Evolutionary conservation across 176 grass and related monocot species (phyloP).

Genomic region (Luzula sylvatica): DNA sequence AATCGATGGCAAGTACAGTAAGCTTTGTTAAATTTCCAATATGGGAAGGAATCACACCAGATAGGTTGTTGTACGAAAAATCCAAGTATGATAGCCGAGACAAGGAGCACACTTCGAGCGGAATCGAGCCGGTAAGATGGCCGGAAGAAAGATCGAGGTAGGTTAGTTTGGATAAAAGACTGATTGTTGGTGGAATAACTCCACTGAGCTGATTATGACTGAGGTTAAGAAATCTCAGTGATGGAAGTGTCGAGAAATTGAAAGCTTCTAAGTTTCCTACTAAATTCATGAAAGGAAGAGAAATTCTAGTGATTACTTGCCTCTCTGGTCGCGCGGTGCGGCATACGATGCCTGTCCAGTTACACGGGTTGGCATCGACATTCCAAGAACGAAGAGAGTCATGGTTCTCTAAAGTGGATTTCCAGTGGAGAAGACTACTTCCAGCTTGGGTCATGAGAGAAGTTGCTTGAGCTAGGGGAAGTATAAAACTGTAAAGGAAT

Average conservation of each 20-base stretch:
- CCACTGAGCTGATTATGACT: conserved; percentile 15
- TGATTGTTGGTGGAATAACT: neutral
- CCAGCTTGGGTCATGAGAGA: too few species aligned
- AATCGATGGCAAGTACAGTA: neutral
- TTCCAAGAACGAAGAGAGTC: neutral
- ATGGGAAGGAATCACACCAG: conserved; percentile 24
- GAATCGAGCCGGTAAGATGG: conserved; percentile 4
- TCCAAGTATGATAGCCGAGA: neutral
- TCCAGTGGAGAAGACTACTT: neutral
- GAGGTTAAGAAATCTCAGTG: conserved; percentile 6
- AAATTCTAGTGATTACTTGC: neutral
- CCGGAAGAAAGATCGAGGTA: conserved; percentile 2
- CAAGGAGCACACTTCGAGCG: neutral
- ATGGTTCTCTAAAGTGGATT: neutral
- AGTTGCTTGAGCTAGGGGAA: too few species aligned
- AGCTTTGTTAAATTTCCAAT: conserved; percentile 23
- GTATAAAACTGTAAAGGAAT: neutral
- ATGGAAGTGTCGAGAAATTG: neutral
- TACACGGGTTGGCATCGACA: neutral
- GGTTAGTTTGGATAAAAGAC: neutral
- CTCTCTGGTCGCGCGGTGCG: neutral
- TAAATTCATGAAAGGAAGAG: neutral
- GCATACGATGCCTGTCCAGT: neutral
- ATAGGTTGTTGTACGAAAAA: neutral
- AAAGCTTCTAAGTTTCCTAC: neutral